phyloP scores from a whole-genome alignment of 2,329 filamentous ascomycete genomes.

The Diaporthe ilicicola region DNA sequence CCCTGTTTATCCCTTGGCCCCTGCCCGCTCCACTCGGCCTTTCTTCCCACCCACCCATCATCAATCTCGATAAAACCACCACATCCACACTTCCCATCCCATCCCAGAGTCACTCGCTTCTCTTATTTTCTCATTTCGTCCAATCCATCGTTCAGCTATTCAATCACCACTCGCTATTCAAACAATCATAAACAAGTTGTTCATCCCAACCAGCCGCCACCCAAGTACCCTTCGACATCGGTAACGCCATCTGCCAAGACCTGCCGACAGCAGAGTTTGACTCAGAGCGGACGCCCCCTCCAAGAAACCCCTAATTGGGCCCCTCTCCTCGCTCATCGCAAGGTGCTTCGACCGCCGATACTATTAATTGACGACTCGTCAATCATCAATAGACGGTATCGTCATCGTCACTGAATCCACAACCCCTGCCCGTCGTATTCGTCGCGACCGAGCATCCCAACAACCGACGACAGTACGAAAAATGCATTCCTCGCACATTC shows the following conservation, averaged over 20 bases:
- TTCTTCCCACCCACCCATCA: slow-evolving; percentile 13
- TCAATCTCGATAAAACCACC: slow-evolving; percentile 26
- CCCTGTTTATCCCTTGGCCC: slow-evolving; percentile 10
- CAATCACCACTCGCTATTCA: slow-evolving; percentile 13
- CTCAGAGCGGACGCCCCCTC: not conserved
- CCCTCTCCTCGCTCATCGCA: not conserved
- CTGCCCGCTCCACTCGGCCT: not conserved
- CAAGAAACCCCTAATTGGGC: slow-evolving; percentile 7
- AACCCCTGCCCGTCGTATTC: not conserved
- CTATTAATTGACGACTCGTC: not conserved
- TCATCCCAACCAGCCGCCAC: not conserved
- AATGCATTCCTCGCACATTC: slow-evolving; percentile 58
- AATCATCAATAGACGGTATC: not conserved
- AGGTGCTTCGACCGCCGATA: slow-evolving; percentile 1
- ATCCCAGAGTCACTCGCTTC: slow-evolving; percentile 20
- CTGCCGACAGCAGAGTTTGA: slow-evolving; percentile 15
- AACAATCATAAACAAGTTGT: slow-evolving; percentile 15
- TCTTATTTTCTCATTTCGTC: slow-evolving; percentile 26
- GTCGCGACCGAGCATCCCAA: slow-evolving; percentile 9
- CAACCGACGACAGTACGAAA: slow-evolving; percentile 34
- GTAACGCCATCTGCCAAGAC: not conserved
- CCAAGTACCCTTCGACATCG: not conserved
- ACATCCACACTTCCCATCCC: not conserved
- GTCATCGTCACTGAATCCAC: not conserved
- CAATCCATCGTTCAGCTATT: slow-evolving; percentile 18